Evolutionary conservation across 805 yeast species (phyloP).

Genomic region (Candida montana): DNA sequence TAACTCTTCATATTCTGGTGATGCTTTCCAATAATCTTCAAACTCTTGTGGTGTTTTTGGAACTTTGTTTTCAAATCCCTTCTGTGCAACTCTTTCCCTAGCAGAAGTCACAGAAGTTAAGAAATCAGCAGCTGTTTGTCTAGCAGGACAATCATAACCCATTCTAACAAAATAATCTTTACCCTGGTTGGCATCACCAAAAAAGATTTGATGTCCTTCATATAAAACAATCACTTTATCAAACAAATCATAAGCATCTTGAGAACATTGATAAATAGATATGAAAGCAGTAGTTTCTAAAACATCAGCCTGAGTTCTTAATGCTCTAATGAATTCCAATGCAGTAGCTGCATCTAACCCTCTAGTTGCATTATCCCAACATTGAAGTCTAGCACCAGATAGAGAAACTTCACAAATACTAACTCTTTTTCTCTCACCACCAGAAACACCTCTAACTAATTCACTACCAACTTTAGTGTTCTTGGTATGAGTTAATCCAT

Average conservation of each 20-base stretch:
- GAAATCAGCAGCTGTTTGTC: conserved; percentile 73
- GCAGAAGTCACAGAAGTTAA: conserved; percentile 68
- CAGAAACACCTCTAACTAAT: conserved; percentile 60
- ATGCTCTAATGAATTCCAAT: conserved; percentile 45
- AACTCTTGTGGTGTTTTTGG: conserved; percentile 64
- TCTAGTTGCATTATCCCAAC: conserved; percentile 55
- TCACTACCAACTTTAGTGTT: conserved; percentile 62
- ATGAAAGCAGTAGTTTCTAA: conserved; percentile 50
- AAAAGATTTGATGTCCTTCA: conserved; percentile 57
- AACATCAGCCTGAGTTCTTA: conserved; percentile 44
- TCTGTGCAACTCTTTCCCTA: conserved; percentile 43
- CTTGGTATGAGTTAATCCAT: conserved; percentile 45
- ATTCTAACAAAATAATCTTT: conserved; percentile 52
- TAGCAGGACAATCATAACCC: conserved; percentile 60
- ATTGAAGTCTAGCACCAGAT: conserved; percentile 40
- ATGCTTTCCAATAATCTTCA: conserved; percentile 50
- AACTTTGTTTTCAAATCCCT: conserved; percentile 45
- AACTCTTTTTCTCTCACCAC: conserved; percentile 69
- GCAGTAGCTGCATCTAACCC: conserved; percentile 60
- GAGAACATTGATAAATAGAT: conserved; percentile 67
- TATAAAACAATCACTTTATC: conserved; percentile 59
- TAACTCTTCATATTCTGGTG: conserved; percentile 39
- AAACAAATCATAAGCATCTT: conserved; percentile 57
- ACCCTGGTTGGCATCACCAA: conserved; percentile 52
- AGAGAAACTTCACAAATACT: conserved; percentile 55